Base-by-base conservation (phyloP, 2,329 filamentous ascomycete genomes). In the Aspergillus floridensis region DNA sequence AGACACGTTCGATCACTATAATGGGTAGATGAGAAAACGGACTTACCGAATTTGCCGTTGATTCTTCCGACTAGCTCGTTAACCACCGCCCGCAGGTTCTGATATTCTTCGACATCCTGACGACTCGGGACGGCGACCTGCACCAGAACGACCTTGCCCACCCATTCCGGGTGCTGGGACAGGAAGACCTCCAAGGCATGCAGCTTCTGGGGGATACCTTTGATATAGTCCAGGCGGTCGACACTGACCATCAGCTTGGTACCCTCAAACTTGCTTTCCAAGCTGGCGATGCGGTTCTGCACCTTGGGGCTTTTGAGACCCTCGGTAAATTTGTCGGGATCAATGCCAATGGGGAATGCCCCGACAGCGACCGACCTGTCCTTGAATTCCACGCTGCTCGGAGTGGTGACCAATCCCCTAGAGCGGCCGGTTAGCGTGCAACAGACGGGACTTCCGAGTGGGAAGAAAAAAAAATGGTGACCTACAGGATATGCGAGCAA, bases 221-320 rank as follows among this genome's bases (percentile, higher is more conserved):
- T 98, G 86, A 98, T 98, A 78, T 99, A 98, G 77, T 99, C 95
- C 53, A 98, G 85, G 53, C 95, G 90, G 75, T 99, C 95, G 54
- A 98, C 95, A 63, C 95, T 93, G 44, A 98, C 93, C 68, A 99
- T 96, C 66, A 98, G 85, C 80, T 97, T 97, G 68, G 96, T 91
- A 49, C 93, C 93, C 65, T 96, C 89, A 72, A 98, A 99, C 77
- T 96, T 97, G 72, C 89, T 88, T 71, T 90, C 88, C 3, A 98
- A 82, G 1, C 88, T 86, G 4, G 88, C 87, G 67, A 99, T 96
- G 59, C 93, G 90, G 69, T 93, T 89, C 71, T 93, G 88, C 1
- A 98, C 92, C 68, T 89, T 91, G 51, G 89, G 87, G 72, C 91
- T 92, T 79, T 95, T 84, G 54, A 98, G 81, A 0, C 90, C 93